Percentiles rank a stretch among this genome's conserved stretches.
Evolutionary conservation across 257 asterid genomes (phyloP).

Genomic region (Jaltomata sinuosa): DNA sequence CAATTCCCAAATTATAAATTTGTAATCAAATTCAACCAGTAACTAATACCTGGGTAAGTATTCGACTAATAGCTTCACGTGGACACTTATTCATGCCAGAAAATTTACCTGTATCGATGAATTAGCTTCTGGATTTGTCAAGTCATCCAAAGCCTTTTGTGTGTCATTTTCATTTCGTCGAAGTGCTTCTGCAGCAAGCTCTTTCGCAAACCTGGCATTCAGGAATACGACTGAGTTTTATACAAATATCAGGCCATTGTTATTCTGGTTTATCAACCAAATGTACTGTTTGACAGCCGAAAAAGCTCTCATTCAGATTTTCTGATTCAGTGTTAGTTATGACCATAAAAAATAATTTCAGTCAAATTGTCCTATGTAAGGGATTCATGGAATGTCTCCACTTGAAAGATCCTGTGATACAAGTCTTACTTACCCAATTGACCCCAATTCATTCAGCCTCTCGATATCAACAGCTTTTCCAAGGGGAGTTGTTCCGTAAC

Average conservation of each 20-base stretch:
- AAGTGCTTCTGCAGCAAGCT: constrained; percentile 89
- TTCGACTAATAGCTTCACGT: not conserved
- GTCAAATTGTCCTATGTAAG: not conserved
- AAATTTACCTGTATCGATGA: constrained; percentile 54
- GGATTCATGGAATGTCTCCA: not conserved
- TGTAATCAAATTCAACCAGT: not conserved
- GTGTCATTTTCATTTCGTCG: constrained; percentile 88
- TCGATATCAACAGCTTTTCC: constrained; percentile 75
- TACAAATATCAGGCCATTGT: not conserved
- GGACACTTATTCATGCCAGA: constrained; percentile 2
- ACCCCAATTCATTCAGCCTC: constrained; percentile 54
- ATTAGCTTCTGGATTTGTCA: constrained; percentile 69
- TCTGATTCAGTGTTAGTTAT: not conserved
- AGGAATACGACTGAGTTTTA: not conserved
- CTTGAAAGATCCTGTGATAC: not conserved
- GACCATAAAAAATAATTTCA: not conserved
- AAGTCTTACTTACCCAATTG: constrained; percentile 56
- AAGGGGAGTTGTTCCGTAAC: constrained; percentile 72
- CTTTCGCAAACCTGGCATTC: constrained; percentile 57
- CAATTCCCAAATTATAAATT: not conserved
- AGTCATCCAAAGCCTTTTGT: constrained; percentile 75
- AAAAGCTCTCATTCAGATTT: not conserved
- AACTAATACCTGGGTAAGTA: not conserved
- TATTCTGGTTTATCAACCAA: not conserved
- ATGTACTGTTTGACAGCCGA: not conserved